Evolutionary conservation across 2,329 filamentous ascomycete species (phyloP).

Genomic region (Paecilomyces dactylethromorphus): DNA sequence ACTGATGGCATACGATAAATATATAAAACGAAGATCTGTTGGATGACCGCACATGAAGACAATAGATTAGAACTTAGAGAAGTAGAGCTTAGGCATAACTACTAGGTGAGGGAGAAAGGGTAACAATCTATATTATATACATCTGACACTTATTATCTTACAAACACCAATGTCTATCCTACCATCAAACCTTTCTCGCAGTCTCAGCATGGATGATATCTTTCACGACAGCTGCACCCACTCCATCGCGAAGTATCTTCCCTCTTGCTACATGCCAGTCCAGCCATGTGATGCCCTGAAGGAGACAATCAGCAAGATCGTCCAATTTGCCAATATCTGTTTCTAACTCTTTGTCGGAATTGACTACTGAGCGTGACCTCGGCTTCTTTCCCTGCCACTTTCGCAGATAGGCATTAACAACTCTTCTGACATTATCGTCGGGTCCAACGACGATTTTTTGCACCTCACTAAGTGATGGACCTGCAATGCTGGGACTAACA

Average conservation of each 20-base stretch:
- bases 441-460: background rate
- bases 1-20: too few species aligned
- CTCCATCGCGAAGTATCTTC: conserved; percentile 16
- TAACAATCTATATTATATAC: background rate
- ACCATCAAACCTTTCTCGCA: background rate
- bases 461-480: background rate
- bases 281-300: conserved; percentile 72
- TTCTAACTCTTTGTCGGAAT: conserved; percentile 6
- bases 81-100: too few species aligned
- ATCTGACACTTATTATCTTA: background rate
- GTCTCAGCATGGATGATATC: background rate
- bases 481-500: conserved; percentile 11
- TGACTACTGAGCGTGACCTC: conserved; percentile 6
- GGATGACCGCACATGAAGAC: too few species aligned
- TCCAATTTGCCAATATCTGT: conserved; percentile 57
- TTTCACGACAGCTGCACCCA: conserved; percentile 8
- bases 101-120: too few species aligned
- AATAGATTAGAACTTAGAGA: too few species aligned
- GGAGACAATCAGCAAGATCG: conserved; percentile 71
- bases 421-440: conserved; percentile 6
- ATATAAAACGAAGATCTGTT: too few species aligned
- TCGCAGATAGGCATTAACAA: conserved; percentile 21
- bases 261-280: conserved; percentile 56
- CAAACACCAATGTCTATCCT: background rate
- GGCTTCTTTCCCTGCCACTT: conserved; percentile 20